phyloP scores from a whole-genome alignment of 768 basidiomycete species.

The Daedaleopsis sinensis region DNA sequence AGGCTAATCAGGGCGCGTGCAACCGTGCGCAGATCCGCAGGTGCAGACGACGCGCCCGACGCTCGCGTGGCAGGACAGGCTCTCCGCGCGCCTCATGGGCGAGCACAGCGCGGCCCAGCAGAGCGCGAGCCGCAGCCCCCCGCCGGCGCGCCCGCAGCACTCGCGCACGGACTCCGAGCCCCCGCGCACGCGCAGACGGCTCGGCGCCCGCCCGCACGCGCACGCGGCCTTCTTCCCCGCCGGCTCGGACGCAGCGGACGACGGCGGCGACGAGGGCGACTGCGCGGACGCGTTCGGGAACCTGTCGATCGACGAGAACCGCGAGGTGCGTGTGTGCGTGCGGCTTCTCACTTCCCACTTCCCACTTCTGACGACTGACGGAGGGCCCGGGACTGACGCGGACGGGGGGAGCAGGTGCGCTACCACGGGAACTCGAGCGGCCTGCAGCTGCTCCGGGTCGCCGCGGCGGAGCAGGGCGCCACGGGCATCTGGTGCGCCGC shows the following conservation, averaged over 20 bases:
- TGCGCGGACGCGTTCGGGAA: constrained; percentile 63
- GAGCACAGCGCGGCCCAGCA: no score
- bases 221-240: neutral
- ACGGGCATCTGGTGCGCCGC: constrained; percentile 38
- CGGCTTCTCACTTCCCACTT: no score
- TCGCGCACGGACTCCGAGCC: constrained; percentile 27
- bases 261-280: constrained; percentile 36
- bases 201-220: constrained; percentile 33
- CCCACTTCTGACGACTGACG: no score
- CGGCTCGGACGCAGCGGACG: constrained; percentile 16
- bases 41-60: constrained; percentile 45
- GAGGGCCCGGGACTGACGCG: no score
- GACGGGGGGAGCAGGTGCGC: constrained; percentile 55
- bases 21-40: constrained; percentile 10
- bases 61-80: constrained; percentile 74
- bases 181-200: constrained; percentile 49
- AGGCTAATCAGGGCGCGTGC: no score
- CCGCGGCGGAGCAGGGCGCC: constrained; percentile 65
- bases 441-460: constrained; percentile 71
- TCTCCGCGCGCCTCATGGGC: constrained; percentile 53
- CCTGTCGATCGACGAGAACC: constrained; percentile 75
- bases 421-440: constrained; percentile 83
- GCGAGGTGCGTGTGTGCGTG: constrained; percentile 57
- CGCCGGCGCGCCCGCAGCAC: no score
- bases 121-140: no score